Base-by-base conservation (phyloP, 176 grass and related monocot genomes). In the Luzula sylvatica region DNA sequence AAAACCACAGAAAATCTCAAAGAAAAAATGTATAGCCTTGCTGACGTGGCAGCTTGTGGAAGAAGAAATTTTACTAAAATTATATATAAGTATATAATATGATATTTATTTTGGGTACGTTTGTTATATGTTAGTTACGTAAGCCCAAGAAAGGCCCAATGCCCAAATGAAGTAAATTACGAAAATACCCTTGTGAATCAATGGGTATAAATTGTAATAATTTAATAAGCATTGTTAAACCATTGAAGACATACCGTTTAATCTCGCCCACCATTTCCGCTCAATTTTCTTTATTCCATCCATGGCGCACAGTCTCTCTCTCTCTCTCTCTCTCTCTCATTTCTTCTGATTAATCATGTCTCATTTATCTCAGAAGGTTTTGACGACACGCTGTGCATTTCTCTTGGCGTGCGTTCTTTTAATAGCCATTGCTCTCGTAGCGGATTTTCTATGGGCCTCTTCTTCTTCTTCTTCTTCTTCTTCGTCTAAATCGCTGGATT, bases 371-470 rank as follows among this genome's bases (percentile, higher is more conserved):
- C 47, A 55, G 44, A 65, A 71, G 46, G 50, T 72, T 23, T 19
- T 77, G 2, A 69, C 69, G 2, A 48, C n/a, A 41, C 39, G 70
- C 18, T 56, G 68, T 66, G 61, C 58, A 3, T 39, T 65, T 39
- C 46, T 70, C 42, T 64, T 87, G 19, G 52, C 60, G 4, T 19
- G 73, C 24, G 58, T 68, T 11, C 58, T 87, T 46, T 71, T 94
- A 19, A 75, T 94, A 66, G 72, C 45, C 5, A 16, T 83, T 38
- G 61, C 61, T 27, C 80, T 95, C 50, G 48, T 87, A 30, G 69
- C 65, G 11, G 73, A 67, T 65, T 84, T 78, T 64, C 73, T 87
- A 45, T 69, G 76, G 76, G 54, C 70, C 15, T 78, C 83, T 16
- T 68, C 74, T 22, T 46, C 46, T 12, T 58, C 75, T 2, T 43